Evolutionary conservation across 2,329 filamentous ascomycete genomes (phyloP), one percentile per base, ranked within the genome.

Genomic region (Graphilbum sp.): DNA sequence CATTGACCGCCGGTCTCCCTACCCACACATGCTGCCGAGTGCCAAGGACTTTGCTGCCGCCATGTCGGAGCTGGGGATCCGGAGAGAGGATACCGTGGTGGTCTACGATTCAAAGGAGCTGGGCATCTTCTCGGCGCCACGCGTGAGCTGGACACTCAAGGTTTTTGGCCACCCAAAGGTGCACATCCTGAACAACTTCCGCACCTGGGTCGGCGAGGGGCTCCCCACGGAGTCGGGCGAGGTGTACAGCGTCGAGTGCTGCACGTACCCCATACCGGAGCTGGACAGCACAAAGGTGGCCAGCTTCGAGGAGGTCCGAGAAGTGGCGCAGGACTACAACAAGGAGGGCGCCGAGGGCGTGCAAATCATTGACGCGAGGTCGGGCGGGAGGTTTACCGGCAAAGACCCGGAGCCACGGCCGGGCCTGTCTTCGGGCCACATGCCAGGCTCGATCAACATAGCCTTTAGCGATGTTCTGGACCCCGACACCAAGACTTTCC

Each of bases 181-280:
- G 13, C 86, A 95, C 56, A 61, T 98, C 16, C 62, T 98, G 39
- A 92, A 98, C 63, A 98, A 98, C 62, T 98, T 95, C 62, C 82
- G 79, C 56, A 60, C 82, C n/a, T 98, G 87, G 85, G 77, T 88
- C 2, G 80, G 88, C 25, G 68, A 92, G 52, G 85, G 82, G 2
- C 72, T 77, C 46, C 82, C 86, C 0, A 80, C 78, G 1, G 86
- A 94, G 61, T 75, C 75, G n/a, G 87, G 88, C 37, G 62, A 81
- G 55, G 59, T 82, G 37, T 78, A 74, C 56, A 73, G 62, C 40
- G 69, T 79, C 33, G 74, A 79, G 51, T 77, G 73, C 52, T 72
- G 68, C 44, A 61, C 66, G 1, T 79, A 79, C 43, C 72, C 69
- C 3, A 78, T 79, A 39, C 73, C 73, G 3, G 64, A 75, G 50